Percentiles rank a stretch among this genome's conserved stretches.
Conservation (phyloP, 805 yeast species). For the Aciculoconidium aculeatum region DNA sequence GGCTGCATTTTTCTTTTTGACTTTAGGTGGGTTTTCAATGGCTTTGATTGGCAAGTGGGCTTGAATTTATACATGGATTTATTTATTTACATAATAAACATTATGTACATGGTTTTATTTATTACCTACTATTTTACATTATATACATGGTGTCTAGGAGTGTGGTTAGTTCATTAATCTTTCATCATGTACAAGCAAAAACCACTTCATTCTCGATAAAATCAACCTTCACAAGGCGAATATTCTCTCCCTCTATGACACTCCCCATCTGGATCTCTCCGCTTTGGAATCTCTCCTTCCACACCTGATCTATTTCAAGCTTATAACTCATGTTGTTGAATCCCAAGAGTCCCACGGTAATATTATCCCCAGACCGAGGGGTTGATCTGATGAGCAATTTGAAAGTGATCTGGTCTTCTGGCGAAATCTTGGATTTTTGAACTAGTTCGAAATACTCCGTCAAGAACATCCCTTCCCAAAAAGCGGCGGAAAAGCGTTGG, state of each 20-base stretch:
- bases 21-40: slow-evolving; percentile 26
- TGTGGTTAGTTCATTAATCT: background rate
- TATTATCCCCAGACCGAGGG: slow-evolving; percentile 22
- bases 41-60: slow-evolving; percentile 33
- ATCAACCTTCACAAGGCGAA: slow-evolving; percentile 24
- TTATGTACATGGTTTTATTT: slow-evolving; percentile 2
- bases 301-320: slow-evolving; percentile 15
- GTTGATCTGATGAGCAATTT: slow-evolving; percentile 16
- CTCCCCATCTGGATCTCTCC: slow-evolving; percentile 20
- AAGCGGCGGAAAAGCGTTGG: slow-evolving; percentile 20
- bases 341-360: slow-evolving; percentile 21
- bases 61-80: slow-evolving; percentile 5
- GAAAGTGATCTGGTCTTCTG: slow-evolving; percentile 16
- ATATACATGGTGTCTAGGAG: background rate
- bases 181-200: slow-evolving; percentile 11
- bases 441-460: slow-evolving; percentile 19
- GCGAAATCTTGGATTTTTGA: slow-evolving; percentile 9
- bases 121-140: background rate
- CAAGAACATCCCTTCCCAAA: slow-evolving; percentile 35
- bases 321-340: slow-evolving; percentile 18
- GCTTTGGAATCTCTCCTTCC: slow-evolving; percentile 14
- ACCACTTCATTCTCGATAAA: slow-evolving; percentile 30
- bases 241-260: slow-evolving; percentile 12
- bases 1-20: slow-evolving; percentile 18
- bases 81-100: background rate